These are phyloP conservation scores for Dryadomyces quercus-mongolicae DNA, from an alignment of 2,329 filamentous ascomycete genomes.

Conservation along the genomic window DNA sequence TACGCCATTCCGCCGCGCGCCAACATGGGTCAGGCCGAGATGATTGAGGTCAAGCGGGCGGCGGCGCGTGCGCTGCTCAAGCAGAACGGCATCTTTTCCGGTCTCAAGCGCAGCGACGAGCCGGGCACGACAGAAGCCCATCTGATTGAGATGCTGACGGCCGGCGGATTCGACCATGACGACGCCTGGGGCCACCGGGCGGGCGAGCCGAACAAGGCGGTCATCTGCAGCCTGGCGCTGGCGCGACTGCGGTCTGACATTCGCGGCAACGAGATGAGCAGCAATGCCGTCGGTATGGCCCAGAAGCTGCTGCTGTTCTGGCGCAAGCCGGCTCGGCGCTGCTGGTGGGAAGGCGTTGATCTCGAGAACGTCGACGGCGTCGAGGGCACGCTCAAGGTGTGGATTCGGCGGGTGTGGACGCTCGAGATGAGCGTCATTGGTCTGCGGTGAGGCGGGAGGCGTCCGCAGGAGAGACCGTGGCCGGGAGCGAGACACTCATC, in stretches of 20 bases:
- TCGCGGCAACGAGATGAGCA: slow-evolving; percentile 62
- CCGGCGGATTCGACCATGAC: slow-evolving; percentile 92
- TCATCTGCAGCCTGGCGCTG: slow-evolving; percentile 91
- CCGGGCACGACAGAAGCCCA: slow-evolving; percentile 94
- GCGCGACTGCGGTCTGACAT: slow-evolving; percentile 89
- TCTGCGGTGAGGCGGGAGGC: slow-evolving; percentile 41
- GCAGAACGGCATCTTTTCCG: slow-evolving; percentile 93
- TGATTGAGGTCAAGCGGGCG: slow-evolving; percentile 93
- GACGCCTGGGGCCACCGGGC: slow-evolving; percentile 93
- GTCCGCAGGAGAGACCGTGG: not conserved
- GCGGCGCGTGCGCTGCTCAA: slow-evolving; percentile 75
- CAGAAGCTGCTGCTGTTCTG: slow-evolving; percentile 97
- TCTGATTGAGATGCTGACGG: slow-evolving; percentile 97
- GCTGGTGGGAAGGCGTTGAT: slow-evolving; percentile 99
- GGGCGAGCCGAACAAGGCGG: slow-evolving; percentile 95
- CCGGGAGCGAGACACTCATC: too few relatives aligned
- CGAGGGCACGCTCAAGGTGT: slow-evolving; percentile 86
- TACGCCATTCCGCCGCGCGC: slow-evolving; percentile 83
- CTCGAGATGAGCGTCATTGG: slow-evolving; percentile 96
- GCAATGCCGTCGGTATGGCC: slow-evolving; percentile 87
- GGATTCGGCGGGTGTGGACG: slow-evolving; percentile 97
- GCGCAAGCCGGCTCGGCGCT: slow-evolving; percentile 89
- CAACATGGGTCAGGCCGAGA: slow-evolving; percentile 76
- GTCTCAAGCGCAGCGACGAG: slow-evolving; percentile 88
- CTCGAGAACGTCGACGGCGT: slow-evolving; percentile 82